phyloP scores from a whole-genome alignment of 441 rosid species.

The Viola pubescens region DNA sequence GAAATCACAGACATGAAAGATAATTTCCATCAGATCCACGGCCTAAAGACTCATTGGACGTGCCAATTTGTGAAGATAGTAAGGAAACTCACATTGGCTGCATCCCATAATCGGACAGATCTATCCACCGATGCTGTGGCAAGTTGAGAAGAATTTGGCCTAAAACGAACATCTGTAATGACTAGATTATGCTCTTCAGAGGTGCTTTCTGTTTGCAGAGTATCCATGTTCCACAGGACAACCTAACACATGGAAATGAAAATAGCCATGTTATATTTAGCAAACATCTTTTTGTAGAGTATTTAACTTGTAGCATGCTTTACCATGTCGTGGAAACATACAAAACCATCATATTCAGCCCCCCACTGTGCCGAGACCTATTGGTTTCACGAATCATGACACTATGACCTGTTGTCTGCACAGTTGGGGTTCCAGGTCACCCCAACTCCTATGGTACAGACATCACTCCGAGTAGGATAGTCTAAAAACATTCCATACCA shows the following conservation, averaged over 20 bases:
- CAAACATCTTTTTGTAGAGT: not conserved
- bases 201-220: slow-evolving; percentile 41
- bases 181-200: slow-evolving; percentile 54
- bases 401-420: not conserved
- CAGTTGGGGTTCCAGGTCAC: too few relatives aligned
- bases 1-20: slow-evolving; percentile 3
- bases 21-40: not conserved
- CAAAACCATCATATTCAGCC: not conserved
- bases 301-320: too few relatives aligned
- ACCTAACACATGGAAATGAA: slow-evolving; percentile 32
- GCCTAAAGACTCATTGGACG: not conserved
- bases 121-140: slow-evolving; percentile 61
- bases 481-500: too few relatives aligned
- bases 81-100: slow-evolving; percentile 38
- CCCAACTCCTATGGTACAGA: too few relatives aligned
- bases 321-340: too few relatives aligned
- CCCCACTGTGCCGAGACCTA: not conserved
- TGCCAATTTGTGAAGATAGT: slow-evolving; percentile 6
- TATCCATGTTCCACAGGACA: slow-evolving; percentile 69
- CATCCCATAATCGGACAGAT: slow-evolving; percentile 66
- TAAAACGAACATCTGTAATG: slow-evolving; percentile 63
- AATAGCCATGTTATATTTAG: slow-evolving; percentile 5
- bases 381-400: not conserved
- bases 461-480: too few relatives aligned
- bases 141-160: slow-evolving; percentile 58